Evolutionary conservation across 257 asterid genomes (phyloP), one percentile per base, ranked within the genome.

Genomic region (Solanum pimpinellifolium): DNA sequence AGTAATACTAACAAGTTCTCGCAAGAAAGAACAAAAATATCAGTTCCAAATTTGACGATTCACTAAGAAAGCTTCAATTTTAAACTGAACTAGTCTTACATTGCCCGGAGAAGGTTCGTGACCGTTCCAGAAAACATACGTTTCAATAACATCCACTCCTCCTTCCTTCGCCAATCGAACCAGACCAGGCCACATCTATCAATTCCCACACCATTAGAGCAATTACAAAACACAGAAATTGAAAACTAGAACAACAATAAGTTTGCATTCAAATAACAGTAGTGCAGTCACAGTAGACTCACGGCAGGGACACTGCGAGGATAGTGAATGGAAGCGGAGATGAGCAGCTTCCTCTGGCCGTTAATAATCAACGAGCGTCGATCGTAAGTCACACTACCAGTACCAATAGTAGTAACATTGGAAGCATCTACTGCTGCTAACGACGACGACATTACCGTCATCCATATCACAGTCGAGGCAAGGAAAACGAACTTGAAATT

Each of bases 241-340:
- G n/a, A 59, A 42, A 33, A 41, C 42, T 8, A n/a, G 42, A 20
- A 29, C 6, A 83, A 29, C 37, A 29, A 27, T 49, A 2, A 47
- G 44, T 47, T 16, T 2, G 18, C 66, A n/a, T n/a, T n/a, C n/a
- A 65, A 80, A 14, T 56, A 20, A 35, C 37, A 83, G 25, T 27
- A 59, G 21, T 27, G 7, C 18, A 65, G 73, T 25, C 33, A 20
- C 21, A 85, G 10, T 59, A 33, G 47, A 89, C 91, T 85, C 60
- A 95, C 99, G 52, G 95, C 96, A 86, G 99, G 98, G 77, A 93
- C 98, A 90, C 98, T 96, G 92, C 98, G 99, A 80, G 99, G 98
- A 86, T 96, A 96, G 91, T 96, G 99, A 84, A 96, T 91, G 83
- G 99, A 93, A 83, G 98, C 95, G 86, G 99, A 96, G 88, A 96